phyloP scores from a whole-genome alignment of 192 early-diverging fungal genomes.

The Coemansia sp. region DNA sequence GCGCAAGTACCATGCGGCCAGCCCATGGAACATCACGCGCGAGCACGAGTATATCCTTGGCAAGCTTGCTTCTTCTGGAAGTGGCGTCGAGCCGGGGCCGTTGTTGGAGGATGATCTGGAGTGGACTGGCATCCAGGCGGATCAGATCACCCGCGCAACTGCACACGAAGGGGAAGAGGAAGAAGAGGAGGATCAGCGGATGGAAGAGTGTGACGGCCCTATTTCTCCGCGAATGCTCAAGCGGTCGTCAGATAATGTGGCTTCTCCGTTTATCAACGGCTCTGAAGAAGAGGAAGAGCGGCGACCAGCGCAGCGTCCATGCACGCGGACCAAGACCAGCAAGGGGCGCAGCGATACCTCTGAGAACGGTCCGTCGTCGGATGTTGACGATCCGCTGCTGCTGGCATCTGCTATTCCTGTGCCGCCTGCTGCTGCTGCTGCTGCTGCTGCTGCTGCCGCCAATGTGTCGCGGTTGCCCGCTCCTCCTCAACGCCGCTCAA shows the following conservation, averaged over 20 bases:
- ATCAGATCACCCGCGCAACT: neutral
- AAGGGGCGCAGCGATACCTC: neutral
- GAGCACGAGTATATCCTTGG: slow-evolving; percentile 25
- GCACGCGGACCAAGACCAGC: slow-evolving; percentile 5
- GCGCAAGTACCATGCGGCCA: slow-evolving; percentile 1
- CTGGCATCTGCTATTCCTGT: slow-evolving; percentile 14
- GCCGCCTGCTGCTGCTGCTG: slow-evolving; percentile 1
- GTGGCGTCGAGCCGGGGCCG: neutral
- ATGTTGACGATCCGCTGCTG: neutral
- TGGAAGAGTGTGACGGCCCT: neutral
- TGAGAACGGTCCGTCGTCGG: neutral
- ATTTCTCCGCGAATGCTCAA: slow-evolving; percentile 19
- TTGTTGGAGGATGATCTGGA: slow-evolving; percentile 10
- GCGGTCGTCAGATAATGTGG: slow-evolving; percentile 25
- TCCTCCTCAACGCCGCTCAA: slow-evolving; percentile 21
- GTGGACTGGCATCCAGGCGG: slow-evolving; percentile 32
- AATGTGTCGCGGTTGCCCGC: slow-evolving; percentile 16
- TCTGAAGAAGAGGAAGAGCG: neutral
- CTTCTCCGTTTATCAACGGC: slow-evolving; percentile 11
- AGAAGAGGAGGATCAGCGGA: neutral
- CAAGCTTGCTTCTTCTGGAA: neutral
- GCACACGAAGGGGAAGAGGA: neutral
- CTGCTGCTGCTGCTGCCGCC: too few relatives aligned
- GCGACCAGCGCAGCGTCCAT: slow-evolving; percentile 16
- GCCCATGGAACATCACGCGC: slow-evolving; percentile 30